Conservation (phyloP, 1,139 yeast species). For the Yamadazyma buinensis region DNA sequence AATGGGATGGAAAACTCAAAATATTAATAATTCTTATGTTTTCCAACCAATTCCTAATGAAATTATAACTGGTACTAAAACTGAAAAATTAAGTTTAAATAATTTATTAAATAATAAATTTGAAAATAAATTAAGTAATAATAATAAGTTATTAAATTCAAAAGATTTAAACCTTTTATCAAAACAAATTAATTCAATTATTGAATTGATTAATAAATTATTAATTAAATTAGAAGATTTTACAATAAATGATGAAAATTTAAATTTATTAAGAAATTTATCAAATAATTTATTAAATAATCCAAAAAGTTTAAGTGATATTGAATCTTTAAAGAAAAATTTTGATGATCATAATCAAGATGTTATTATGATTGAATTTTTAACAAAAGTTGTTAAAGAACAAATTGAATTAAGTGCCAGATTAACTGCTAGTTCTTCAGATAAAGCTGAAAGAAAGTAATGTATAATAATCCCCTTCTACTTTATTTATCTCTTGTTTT, state of each 20-base stretch:
- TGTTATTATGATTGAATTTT: conserved; percentile 75
- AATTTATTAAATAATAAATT: conserved; percentile 24
- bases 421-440: conserved; percentile 46
- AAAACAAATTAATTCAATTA: conserved; percentile 53
- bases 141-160: conserved; percentile 9
- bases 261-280: conserved; percentile 63
- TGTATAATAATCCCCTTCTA: neutral
- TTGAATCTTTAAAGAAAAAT: conserved; percentile 54
- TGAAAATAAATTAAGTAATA: conserved; percentile 16
- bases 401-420: conserved; percentile 80
- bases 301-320: conserved; percentile 56
- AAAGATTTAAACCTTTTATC: conserved; percentile 43
- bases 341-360: conserved; percentile 79
- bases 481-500: too few relatives aligned
- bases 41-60: conserved; percentile 77
- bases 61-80: conserved; percentile 53
- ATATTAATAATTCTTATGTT: conserved; percentile 47
- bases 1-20: conserved; percentile 17
- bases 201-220: conserved; percentile 48
- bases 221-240: conserved; percentile 48
- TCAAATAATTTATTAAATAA: conserved; percentile 58
- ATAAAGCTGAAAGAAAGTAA: conserved; percentile 23
- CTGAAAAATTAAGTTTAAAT: conserved; percentile 58
- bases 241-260: conserved; percentile 43
- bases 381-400: conserved; percentile 81